Conservation (phyloP, 2,329 filamentous ascomycete species). For the Fusarium albidum region DNA sequence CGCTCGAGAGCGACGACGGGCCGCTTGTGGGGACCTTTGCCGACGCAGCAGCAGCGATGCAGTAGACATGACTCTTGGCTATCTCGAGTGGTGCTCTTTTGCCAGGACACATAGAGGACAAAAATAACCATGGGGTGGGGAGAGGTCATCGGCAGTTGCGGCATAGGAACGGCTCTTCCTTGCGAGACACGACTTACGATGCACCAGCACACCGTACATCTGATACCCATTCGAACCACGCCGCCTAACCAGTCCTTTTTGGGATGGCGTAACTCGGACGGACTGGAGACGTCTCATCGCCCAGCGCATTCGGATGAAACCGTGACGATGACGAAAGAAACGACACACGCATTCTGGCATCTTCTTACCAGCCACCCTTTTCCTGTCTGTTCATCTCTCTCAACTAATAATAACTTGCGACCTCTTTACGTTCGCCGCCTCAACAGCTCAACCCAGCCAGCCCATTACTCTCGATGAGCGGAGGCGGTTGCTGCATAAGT, state of each 20-base stretch:
- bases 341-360: slow-evolving; percentile 2
- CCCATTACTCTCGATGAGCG: not conserved
- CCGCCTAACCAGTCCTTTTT: slow-evolving; percentile 10
- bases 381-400: not conserved
- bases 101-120: slow-evolving; percentile 1
- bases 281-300: slow-evolving; percentile 6
- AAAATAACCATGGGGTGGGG: not conserved
- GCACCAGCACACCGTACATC: slow-evolving; percentile 15
- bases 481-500: slow-evolving; percentile 13
- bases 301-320: slow-evolving; percentile 17
- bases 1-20: slow-evolving; percentile 45
- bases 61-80: slow-evolving; percentile 32
- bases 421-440: slow-evolving; percentile 5
- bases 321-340: slow-evolving; percentile 23
- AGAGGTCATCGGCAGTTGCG: slow-evolving; percentile 11
- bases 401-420: slow-evolving; percentile 24
- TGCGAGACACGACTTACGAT: slow-evolving; percentile 13
- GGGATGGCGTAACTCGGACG: slow-evolving; percentile 5
- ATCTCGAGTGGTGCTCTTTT: slow-evolving; percentile 1
- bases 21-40: slow-evolving; percentile 68
- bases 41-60: slow-evolving; percentile 64
- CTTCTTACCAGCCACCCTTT: slow-evolving; percentile 9
- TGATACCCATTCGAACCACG: slow-evolving; percentile 12
- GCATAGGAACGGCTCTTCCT: slow-evolving; percentile 3
- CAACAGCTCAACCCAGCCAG: slow-evolving; percentile 7